These are phyloP conservation scores for Castanea mollissima DNA, from an alignment of 306 rosid species.

Conservation along the genomic window DNA sequence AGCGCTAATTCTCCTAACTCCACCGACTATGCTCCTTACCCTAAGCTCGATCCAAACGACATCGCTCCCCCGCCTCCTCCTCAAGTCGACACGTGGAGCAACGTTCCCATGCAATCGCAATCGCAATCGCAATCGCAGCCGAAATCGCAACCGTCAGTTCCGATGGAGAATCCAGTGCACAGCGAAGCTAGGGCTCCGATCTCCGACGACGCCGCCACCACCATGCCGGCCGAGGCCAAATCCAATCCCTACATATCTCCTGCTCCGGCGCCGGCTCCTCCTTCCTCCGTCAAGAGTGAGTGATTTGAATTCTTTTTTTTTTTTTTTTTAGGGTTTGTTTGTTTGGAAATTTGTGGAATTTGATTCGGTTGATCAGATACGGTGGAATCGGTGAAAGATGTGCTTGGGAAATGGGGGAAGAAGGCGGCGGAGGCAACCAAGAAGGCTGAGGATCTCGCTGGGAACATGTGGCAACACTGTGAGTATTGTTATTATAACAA, in stretches of 20 bases:
- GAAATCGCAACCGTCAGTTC: neutral
- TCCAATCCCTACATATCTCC: conserved; percentile 79
- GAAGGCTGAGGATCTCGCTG: conserved; percentile 94
- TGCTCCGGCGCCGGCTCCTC: conserved; percentile 44
- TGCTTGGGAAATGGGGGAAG: conserved; percentile 86
- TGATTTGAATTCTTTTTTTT: neutral
- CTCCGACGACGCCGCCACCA: conserved; percentile 51
- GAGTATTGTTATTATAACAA: conserved; percentile 15
- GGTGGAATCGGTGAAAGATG: conserved; percentile 80
- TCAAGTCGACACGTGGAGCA: conserved; percentile 37
- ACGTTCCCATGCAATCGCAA: conserved; percentile 44
- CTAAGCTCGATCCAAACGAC: conserved; percentile 68
- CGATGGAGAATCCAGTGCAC: neutral
- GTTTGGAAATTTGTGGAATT: neutral
- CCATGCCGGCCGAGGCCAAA: conserved; percentile 64
- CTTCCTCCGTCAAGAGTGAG: conserved; percentile 60
- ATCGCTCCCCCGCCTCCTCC: conserved; percentile 36
- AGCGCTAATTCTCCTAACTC: conserved; percentile 30
- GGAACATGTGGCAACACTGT: conserved; percentile 98
- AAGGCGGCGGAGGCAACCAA: conserved; percentile 92
- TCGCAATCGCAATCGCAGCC: conserved; percentile 4
- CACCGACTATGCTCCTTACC: conserved; percentile 71
- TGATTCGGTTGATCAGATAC: conserved; percentile 36
- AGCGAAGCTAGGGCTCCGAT: conserved; percentile 50
- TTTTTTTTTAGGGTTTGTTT: neutral